phyloP scores from a whole-genome alignment of 371 early-diverging fungal genomes.

The Mucor irregularis region DNA sequence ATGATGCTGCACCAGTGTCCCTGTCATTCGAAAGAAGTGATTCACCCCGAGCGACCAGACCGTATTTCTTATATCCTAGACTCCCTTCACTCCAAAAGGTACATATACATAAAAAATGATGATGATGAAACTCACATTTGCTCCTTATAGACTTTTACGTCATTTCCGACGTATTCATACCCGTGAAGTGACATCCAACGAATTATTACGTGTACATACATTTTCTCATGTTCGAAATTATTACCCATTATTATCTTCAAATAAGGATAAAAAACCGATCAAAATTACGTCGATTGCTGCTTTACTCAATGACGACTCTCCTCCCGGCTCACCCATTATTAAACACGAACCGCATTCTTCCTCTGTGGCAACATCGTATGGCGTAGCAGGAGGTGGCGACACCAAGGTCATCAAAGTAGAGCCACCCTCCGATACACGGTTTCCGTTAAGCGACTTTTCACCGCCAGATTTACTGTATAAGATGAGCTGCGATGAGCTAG shows the following conservation, averaged over 20 bases:
- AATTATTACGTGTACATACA: conserved; percentile 55
- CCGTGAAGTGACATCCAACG: conserved; percentile 52
- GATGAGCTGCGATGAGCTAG: conserved; percentile 59
- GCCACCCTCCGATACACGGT: too few species aligned
- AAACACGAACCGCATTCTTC: too few species aligned
- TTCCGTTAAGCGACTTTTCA: too few species aligned
- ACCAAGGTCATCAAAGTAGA: too few species aligned
- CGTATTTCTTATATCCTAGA: conserved; percentile 47
- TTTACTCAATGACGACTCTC: too few species aligned
- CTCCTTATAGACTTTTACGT: conserved; percentile 44
- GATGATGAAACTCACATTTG: too few species aligned
- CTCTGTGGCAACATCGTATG: too few species aligned
- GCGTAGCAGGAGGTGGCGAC: too few species aligned
- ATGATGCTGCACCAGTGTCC: conserved; percentile 64
- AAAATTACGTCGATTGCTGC: conserved; percentile 42
- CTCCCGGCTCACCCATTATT: too few species aligned
- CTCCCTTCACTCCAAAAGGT: conserved; percentile 43
- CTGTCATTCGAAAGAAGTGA: conserved; percentile 55
- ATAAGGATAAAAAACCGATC: conserved; percentile 22
- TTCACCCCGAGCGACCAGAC: conserved; percentile 69
- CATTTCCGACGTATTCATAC: conserved; percentile 53
- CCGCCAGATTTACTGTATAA: conserved; percentile 54
- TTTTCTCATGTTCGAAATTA: conserved; percentile 60
- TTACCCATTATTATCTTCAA: conserved; percentile 23
- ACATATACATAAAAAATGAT: too few species aligned